Base-by-base conservation (phyloP, 2,329 filamentous ascomycete genomes). In the Cylindrodendrum hubeiense region DNA sequence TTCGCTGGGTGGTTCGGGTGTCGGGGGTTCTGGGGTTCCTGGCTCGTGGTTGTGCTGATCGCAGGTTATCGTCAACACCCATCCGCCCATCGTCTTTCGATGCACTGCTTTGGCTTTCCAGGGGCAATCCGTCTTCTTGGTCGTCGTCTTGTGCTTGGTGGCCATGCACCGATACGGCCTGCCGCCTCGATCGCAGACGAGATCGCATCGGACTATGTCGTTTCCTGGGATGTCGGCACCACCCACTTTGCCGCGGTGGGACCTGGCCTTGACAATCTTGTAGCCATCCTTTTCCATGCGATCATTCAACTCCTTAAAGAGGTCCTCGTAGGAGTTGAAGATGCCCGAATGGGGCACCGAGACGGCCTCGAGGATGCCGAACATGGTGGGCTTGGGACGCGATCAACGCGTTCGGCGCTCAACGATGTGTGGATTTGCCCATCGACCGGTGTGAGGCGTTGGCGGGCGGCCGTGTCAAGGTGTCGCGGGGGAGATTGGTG, bases 91-190 rank as follows among this genome's bases (percentile, higher is more conserved):
- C 12, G 78, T 76, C 73, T 83, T 83, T 9, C 81, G 79, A 55
- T 82, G 77, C 8, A 83, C 81, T 1, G 81, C 81, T 65, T 83
- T 83, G 30, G 81, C 81, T 65, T 82, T 82, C 81, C 81, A 83
- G 5, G 81, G 81, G 24, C 81, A 83, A 52, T 81, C 79, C 0
- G 81, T 83, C 75, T 83, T 83, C 70, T 83, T 83, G 8, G 81
- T 83, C 24, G 80, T 79, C 7, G 81, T 81, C 71, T 83, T 83
- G 67, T 82, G 80, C 72, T 82, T 82, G 5, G 80, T 83, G 7
- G 81, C 81, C 71, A 78, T 77, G 65, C 80, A 81, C 47, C 80
- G 80, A 69, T 83, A 83, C 10, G 81, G 79, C 41, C 81, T 76
- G 24, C 81, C 81, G 52, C 81, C 81, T 49, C 81, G 79, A 67